Conservation (phyloP, 345 rosid genomes). For the Pugionium cornutum region DNA sequence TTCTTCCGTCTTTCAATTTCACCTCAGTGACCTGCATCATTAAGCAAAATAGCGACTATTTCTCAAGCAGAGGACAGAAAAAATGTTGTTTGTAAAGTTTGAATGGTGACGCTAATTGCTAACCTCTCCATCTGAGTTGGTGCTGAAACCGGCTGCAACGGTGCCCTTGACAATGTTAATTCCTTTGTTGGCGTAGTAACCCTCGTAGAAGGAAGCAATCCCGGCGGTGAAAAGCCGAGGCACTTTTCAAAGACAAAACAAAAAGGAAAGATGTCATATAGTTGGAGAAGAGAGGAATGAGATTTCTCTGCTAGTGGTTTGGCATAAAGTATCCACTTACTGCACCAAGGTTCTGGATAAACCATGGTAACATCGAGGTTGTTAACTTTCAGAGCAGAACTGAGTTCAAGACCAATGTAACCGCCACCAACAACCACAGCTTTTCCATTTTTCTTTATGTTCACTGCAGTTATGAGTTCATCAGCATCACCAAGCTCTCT, state of each 20-base stretch:
- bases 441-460: conserved; percentile 60
- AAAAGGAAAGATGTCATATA: conserved; percentile 26
- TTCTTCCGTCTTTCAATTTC: conserved; percentile 78
- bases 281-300: conserved; percentile 4
- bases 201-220: conserved; percentile 86
- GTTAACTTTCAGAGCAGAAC: conserved; percentile 74
- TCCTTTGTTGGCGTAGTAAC: conserved; percentile 73
- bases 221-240: conserved; percentile 88
- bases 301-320: neutral
- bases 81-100: conserved; percentile 9
- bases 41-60: neutral
- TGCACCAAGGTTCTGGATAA: conserved; percentile 48
- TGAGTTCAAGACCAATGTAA: conserved; percentile 92
- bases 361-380: conserved; percentile 82
- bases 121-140: conserved; percentile 76
- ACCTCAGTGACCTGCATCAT: conserved; percentile 59
- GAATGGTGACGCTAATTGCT: neutral
- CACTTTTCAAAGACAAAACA: conserved; percentile 67
- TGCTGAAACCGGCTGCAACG: conserved; percentile 73
- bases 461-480: conserved; percentile 34
- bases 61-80: neutral
- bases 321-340: conserved; percentile 30
- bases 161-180: conserved; percentile 76
- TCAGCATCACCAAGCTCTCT: conserved; percentile 42
- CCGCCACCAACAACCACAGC: conserved; percentile 95